These are phyloP conservation scores for Fusarium redolens DNA, from an alignment of 2,329 filamentous ascomycete species.

Conservation along the genomic window DNA sequence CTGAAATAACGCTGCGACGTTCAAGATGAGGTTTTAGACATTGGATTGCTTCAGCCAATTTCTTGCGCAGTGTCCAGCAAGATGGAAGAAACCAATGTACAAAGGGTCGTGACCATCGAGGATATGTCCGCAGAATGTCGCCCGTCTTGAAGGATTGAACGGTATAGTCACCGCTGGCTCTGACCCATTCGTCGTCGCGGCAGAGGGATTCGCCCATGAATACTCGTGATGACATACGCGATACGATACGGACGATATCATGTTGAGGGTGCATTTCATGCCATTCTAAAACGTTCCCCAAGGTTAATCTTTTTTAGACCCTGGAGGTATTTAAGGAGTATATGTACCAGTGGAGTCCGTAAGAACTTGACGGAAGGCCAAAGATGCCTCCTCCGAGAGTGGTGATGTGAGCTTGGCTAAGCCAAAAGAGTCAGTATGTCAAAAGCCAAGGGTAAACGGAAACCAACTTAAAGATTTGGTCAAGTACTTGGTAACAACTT, in stretches of 20 bases:
- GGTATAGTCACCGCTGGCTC: slow-evolving; percentile 59
- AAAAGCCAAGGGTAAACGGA: fast-evolving
- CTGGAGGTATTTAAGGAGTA: fast-evolving
- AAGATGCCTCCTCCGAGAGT: not conserved
- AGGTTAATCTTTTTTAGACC: not conserved
- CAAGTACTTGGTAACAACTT: slow-evolving; percentile 1
- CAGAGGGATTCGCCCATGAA: slow-evolving; percentile 54
- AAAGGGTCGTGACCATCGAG: slow-evolving; percentile 58
- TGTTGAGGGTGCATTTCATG: not conserved
- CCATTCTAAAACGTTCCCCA: not conserved
- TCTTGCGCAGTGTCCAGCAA: slow-evolving; percentile 47
- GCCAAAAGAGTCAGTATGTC: not conserved
- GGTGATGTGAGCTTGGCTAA: not conserved
- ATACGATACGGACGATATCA: not conserved
- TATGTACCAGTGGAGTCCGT: not conserved
- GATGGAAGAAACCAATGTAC: slow-evolving; percentile 56
- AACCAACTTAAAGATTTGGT: not conserved
- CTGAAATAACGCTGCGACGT: slow-evolving; percentile 49
- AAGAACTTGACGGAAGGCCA: not conserved
- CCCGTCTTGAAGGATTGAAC: slow-evolving; percentile 50
- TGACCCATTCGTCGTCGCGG: slow-evolving; percentile 59
- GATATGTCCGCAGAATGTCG: slow-evolving; percentile 53
- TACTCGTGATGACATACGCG: slow-evolving; percentile 47
- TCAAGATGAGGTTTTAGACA: not conserved
- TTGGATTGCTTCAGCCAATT: slow-evolving; percentile 44